A percentile compares a stretch with the other conserved stretches of the same genome.
phyloP scores from a whole-genome alignment of 345 rosid species.

The Psidium guajava region DNA sequence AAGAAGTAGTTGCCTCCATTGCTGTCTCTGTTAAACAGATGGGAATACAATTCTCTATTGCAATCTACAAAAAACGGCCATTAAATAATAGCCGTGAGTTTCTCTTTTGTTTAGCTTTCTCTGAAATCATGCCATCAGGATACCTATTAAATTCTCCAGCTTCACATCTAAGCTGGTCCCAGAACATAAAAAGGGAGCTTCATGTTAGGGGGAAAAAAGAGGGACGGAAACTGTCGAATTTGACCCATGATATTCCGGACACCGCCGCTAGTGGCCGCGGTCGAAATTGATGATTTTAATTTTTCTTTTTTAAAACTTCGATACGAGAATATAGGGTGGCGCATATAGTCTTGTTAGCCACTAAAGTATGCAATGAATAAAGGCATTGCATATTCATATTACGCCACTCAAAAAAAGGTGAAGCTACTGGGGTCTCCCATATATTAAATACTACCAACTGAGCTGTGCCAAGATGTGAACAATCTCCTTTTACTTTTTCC shows the following conservation, averaged over 20 bases:
- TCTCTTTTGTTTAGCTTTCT: background rate
- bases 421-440: background rate
- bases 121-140: background rate
- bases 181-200: background rate
- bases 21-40: background rate
- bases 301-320: background rate
- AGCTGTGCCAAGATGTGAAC: background rate
- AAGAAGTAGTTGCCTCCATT: background rate
- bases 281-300: background rate
- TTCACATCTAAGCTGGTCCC: background rate
- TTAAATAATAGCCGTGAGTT: background rate
- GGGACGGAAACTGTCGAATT: background rate
- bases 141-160: background rate
- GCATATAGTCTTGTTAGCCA: background rate
- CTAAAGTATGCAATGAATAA: background rate
- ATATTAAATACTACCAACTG: background rate
- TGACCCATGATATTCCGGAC: background rate
- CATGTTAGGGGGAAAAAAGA: background rate
- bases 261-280: background rate
- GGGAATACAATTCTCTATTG: constrained; percentile 6
- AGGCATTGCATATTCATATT: background rate
- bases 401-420: background rate
- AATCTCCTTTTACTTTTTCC: background rate
- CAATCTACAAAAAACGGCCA: background rate
- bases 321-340: background rate